phyloP scores from a whole-genome alignment of 2,329 filamentous ascomycete genomes.

The Alternaria sp. region DNA sequence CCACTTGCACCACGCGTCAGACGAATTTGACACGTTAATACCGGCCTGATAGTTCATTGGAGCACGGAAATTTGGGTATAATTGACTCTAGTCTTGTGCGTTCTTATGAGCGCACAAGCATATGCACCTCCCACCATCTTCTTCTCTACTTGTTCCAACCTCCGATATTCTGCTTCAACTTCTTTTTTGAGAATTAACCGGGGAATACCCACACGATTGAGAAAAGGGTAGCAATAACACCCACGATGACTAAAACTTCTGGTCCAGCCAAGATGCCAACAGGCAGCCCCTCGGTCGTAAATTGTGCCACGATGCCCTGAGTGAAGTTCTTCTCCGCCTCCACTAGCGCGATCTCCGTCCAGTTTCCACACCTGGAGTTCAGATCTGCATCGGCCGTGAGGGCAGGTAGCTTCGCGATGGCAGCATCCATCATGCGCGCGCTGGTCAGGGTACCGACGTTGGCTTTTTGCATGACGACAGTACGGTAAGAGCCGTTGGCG shows the following conservation, averaged over 20 bases:
- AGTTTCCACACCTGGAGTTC: conserved; percentile 58
- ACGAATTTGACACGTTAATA: background rate
- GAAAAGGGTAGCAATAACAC: conserved; percentile 23
- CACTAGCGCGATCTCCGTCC: conserved; percentile 54
- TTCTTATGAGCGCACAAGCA: background rate
- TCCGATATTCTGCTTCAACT: background rate
- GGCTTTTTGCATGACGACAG: conserved; percentile 56
- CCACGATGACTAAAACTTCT: conserved; percentile 27
- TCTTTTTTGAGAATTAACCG: background rate
- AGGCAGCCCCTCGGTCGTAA: conserved; percentile 39
- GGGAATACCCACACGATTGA: conserved; percentile 38
- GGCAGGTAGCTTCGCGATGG: conserved; percentile 49
- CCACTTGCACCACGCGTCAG: conserved; percentile 10
- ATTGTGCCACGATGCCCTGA: conserved; percentile 51
- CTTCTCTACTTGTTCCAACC: background rate
- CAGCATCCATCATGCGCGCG: conserved; percentile 54
- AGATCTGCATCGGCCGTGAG: conserved; percentile 53
- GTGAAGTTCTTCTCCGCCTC: conserved; percentile 58
- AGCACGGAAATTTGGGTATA: conserved; percentile 3
- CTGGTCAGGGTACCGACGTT: conserved; percentile 52
- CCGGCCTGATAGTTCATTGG: background rate
- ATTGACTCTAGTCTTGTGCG: background rate
- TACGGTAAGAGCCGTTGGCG: conserved; percentile 57
- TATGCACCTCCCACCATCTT: background rate
- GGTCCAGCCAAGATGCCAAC: conserved; percentile 43